These are phyloP conservation scores for Backusella circina DNA, from an alignment of 192 early-diverging fungal species.

Conservation along the genomic window DNA sequence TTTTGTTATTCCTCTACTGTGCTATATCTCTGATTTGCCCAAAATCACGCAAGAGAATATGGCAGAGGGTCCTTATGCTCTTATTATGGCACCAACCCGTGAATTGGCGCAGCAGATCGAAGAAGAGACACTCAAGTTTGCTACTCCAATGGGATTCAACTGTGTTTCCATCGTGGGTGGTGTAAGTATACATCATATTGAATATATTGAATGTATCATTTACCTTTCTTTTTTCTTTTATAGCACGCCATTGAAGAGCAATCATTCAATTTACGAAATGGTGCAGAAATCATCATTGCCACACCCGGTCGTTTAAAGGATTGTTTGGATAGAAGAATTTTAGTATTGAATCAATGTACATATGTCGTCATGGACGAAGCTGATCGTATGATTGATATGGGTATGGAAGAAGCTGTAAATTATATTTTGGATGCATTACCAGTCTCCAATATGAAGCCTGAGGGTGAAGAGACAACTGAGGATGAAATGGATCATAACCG, in stretches of 20 bases:
- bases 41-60: conserved; percentile 74
- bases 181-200: conserved; percentile 19
- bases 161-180: conserved; percentile 84
- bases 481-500: conserved; percentile 35
- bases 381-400: conserved; percentile 93
- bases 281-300: conserved; percentile 96
- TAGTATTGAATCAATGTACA: conserved; percentile 90
- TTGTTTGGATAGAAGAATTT: conserved; percentile 82
- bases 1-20: conserved; percentile 95
- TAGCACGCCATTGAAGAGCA: conserved; percentile 88
- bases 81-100: conserved; percentile 95
- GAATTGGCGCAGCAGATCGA: conserved; percentile 98
- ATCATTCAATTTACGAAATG: conserved; percentile 81
- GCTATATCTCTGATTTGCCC: conserved; percentile 81
- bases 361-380: conserved; percentile 99
- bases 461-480: conserved; percentile 68
- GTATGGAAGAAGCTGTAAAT: conserved; percentile 94
- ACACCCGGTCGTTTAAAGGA: conserved; percentile 96
- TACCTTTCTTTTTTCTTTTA: conserved; percentile 18
- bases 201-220: not conserved
- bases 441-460: conserved; percentile 85
- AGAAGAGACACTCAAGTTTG: conserved; percentile 88
- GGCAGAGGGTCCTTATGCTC: conserved; percentile 85
- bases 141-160: conserved; percentile 77
- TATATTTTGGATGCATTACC: conserved; percentile 94